phyloP scores from a whole-genome alignment of 495 filamentous ascomycete species.

The Rhypophila decipiens region DNA sequence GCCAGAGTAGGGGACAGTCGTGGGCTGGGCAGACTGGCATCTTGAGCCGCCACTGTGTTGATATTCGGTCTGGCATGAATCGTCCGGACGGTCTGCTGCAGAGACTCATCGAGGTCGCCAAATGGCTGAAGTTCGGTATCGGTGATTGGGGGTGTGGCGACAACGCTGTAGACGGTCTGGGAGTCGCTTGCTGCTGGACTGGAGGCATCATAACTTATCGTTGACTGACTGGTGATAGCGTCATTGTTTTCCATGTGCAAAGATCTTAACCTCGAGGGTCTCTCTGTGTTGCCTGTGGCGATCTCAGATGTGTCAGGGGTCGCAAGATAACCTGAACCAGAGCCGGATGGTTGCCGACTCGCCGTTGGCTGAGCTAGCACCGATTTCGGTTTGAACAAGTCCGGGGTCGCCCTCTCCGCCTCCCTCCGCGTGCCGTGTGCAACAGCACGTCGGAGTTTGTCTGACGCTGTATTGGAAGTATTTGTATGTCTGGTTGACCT shows the following conservation, averaged over 20 bases:
- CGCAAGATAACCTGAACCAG: slow-evolving; percentile 37
- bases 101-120: slow-evolving; percentile 38
- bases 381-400: too few species aligned
- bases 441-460: slow-evolving; percentile 34
- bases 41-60: slow-evolving; percentile 64
- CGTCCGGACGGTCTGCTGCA: slow-evolving; percentile 31
- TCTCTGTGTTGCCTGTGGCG: slow-evolving; percentile 13
- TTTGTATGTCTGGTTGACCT: slow-evolving; percentile 14
- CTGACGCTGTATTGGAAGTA: slow-evolving; percentile 17
- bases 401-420: slow-evolving; percentile 14
- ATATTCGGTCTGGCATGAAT: slow-evolving; percentile 39
- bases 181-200: slow-evolving; percentile 41
- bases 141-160: slow-evolving; percentile 52
- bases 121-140: slow-evolving; percentile 46
- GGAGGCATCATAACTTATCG: slow-evolving; percentile 38
- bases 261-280: slow-evolving; percentile 25
- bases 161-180: slow-evolving; percentile 44
- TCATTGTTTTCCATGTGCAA: slow-evolving; percentile 31
- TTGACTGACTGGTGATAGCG: slow-evolving; percentile 37
- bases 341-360: too few species aligned
- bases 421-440: slow-evolving; percentile 23
- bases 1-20: slow-evolving; percentile 88
- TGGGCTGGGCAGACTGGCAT: slow-evolving; percentile 89
- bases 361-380: too few species aligned
- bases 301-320: slow-evolving; percentile 44